Evolutionary conservation across 2,329 filamentous ascomycete species (phyloP).

Genomic region (Ceratocystis smalleyi): DNA sequence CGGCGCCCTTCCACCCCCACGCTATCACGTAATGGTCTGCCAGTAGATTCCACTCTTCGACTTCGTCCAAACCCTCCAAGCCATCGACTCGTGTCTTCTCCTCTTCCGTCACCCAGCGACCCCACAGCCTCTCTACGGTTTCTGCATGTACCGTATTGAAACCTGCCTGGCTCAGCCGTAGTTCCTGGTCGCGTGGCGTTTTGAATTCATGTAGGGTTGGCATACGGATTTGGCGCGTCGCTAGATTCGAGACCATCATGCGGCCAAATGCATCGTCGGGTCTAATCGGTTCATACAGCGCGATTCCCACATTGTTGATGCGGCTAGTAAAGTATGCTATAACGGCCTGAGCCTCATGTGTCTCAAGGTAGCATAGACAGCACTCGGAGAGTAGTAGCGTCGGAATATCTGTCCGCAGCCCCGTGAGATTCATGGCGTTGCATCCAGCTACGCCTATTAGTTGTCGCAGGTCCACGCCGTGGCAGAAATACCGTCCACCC

Average conservation of each 20-base stretch:
- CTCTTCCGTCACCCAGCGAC: conserved; percentile 49
- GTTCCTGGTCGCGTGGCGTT: conserved; percentile 50
- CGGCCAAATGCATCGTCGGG: conserved; percentile 75
- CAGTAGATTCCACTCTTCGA: conserved; percentile 84
- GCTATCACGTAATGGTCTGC: conserved; percentile 78
- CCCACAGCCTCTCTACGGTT: conserved; percentile 50
- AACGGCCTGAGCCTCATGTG: conserved; percentile 46
- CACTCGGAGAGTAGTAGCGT: conserved; percentile 88
- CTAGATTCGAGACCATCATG: conserved; percentile 85
- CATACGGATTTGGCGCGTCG: conserved; percentile 64
- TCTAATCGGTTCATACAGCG: conserved; percentile 80
- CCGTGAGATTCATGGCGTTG: conserved; percentile 21
- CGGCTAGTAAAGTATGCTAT: conserved; percentile 46
- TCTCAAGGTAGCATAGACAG: conserved; percentile 77
- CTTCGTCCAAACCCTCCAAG: conserved; percentile 80
- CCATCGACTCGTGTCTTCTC: conserved; percentile 69
- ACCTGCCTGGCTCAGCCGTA: conserved; percentile 49
- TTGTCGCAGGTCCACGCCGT: conserved; percentile 55
- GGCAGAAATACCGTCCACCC: conserved; percentile 37
- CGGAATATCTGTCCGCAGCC: conserved; percentile 44
- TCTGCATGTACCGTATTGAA: conserved; percentile 35
- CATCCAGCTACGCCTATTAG: conserved; percentile 24
- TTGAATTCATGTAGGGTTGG: conserved; percentile 65
- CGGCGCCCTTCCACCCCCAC: conserved; percentile 62
- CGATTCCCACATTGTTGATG: conserved; percentile 37